These are phyloP conservation scores for Neospora caninum DNA, from an alignment of 169 alveolate species.

Conservation along the genomic window DNA sequence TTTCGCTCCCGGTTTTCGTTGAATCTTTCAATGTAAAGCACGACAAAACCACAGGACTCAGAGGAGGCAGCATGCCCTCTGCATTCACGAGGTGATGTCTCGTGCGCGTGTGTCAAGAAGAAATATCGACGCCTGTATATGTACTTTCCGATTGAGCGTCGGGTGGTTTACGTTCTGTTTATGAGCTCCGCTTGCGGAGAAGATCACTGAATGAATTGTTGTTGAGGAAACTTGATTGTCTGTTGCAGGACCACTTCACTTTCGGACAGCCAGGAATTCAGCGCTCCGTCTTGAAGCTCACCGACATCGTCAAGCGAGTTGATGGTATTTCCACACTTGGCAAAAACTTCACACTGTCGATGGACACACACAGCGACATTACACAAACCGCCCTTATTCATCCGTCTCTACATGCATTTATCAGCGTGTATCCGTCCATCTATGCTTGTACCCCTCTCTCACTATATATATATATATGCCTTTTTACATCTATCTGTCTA, in stretches of 20 bases:
- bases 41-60: background rate
- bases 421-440: conserved; percentile 45
- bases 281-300: conserved; percentile 85
- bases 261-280: conserved; percentile 95
- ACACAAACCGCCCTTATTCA: background rate
- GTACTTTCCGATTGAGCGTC: no score
- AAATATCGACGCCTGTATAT: no score
- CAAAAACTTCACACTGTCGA: background rate
- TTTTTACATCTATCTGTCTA: background rate
- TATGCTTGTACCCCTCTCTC: conserved; percentile 58
- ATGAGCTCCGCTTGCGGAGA: no score
- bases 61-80: background rate
- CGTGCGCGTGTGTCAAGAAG: no score
- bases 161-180: no score
- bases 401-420: background rate
- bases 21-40: no score
- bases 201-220: no score
- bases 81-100: no score
- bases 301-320: conserved; percentile 90
- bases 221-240: no score
- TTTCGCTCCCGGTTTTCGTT: background rate
- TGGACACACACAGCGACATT: background rate
- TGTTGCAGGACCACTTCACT: conserved; percentile 88
- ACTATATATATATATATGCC: background rate
- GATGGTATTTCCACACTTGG: conserved; percentile 76